These are phyloP conservation scores for Penicillium argentinense DNA, from an alignment of 495 filamentous ascomycete species.

Conservation along the genomic window DNA sequence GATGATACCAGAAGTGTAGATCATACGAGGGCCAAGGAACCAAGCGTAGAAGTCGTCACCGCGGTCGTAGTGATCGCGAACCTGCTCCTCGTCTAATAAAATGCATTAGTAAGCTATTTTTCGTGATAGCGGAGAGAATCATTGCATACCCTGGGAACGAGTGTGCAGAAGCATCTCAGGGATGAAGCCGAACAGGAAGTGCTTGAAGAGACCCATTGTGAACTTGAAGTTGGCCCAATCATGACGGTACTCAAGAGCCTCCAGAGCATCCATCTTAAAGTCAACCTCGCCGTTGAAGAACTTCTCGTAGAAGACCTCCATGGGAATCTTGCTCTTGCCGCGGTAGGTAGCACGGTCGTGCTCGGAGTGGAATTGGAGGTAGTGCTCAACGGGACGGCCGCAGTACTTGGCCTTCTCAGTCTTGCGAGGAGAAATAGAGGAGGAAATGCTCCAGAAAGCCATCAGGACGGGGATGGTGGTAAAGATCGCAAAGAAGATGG, in stretches of 20 bases:
- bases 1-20: slow-evolving; percentile 71
- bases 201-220: slow-evolving; percentile 63
- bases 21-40: slow-evolving; percentile 73
- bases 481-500: slow-evolving; percentile 57
- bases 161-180: slow-evolving; percentile 69
- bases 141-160: slow-evolving; percentile 62
- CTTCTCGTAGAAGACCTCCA: slow-evolving; percentile 87
- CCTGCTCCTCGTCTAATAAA: slow-evolving; percentile 67
- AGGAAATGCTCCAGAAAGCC: slow-evolving; percentile 59
- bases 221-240: slow-evolving; percentile 82
- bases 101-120: neutral
- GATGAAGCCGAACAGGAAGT: slow-evolving; percentile 67
- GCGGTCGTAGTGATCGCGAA: slow-evolving; percentile 73
- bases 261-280: slow-evolving; percentile 81
- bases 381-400: slow-evolving; percentile 79
- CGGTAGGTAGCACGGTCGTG: slow-evolving; percentile 69
- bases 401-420: slow-evolving; percentile 62
- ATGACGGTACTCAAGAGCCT: slow-evolving; percentile 79
- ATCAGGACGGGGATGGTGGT: slow-evolving; percentile 57
- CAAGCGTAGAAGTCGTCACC: slow-evolving; percentile 76
- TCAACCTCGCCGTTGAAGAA: slow-evolving; percentile 85
- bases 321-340: slow-evolving; percentile 77
- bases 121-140: neutral
- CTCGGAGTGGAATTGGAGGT: slow-evolving; percentile 78
- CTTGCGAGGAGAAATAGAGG: slow-evolving; percentile 57